Percentiles rank a stretch among this genome's conserved stretches.
These are phyloP conservation scores for Boletus sensibilis DNA, from an alignment of 768 basidiomycete genomes.

Conservation along the genomic window DNA sequence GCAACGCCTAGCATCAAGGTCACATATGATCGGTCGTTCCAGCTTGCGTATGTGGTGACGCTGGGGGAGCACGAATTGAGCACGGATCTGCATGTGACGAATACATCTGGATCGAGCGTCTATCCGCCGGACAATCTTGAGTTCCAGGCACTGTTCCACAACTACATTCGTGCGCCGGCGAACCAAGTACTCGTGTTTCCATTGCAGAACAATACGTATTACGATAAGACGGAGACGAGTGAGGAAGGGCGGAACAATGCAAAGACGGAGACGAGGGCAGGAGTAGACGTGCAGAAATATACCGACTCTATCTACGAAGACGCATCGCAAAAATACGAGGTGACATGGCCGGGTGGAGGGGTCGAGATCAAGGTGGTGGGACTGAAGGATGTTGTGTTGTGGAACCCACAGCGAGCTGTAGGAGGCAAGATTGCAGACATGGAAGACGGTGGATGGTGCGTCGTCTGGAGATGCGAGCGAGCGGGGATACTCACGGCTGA, in stretches of 20 bases:
- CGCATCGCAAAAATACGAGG: slow-evolving; percentile 52
- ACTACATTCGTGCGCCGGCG: slow-evolving; percentile 73
- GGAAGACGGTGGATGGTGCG: slow-evolving; percentile 85
- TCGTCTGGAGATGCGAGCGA: slow-evolving; percentile 5
- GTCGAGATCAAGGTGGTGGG: slow-evolving; percentile 51
- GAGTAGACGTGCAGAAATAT: slow-evolving; percentile 61
- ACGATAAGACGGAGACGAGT: slow-evolving; percentile 75
- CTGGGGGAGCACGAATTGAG: slow-evolving; percentile 69
- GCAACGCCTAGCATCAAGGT: slow-evolving; percentile 58
- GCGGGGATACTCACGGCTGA: neutral
- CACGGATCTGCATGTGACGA: slow-evolving; percentile 80
- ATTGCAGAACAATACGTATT: slow-evolving; percentile 62
- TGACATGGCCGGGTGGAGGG: slow-evolving; percentile 59
- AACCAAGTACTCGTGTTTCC: slow-evolving; percentile 59
- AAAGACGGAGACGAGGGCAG: slow-evolving; percentile 58
- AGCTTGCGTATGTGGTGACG: slow-evolving; percentile 79
- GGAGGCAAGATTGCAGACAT: slow-evolving; percentile 84
- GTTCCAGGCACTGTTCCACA: slow-evolving; percentile 94
- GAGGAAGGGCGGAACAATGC: slow-evolving; percentile 46
- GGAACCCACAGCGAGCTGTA: slow-evolving; percentile 81
- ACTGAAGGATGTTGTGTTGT: slow-evolving; percentile 83
- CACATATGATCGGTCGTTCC: slow-evolving; percentile 64
- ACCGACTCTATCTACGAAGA: slow-evolving; percentile 82
- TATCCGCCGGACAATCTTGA: slow-evolving; percentile 51
- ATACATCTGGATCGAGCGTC: slow-evolving; percentile 49